Evolutionary conservation across 176 grass and related monocot species (phyloP).

Genomic region (Otatea glauca): DNA sequence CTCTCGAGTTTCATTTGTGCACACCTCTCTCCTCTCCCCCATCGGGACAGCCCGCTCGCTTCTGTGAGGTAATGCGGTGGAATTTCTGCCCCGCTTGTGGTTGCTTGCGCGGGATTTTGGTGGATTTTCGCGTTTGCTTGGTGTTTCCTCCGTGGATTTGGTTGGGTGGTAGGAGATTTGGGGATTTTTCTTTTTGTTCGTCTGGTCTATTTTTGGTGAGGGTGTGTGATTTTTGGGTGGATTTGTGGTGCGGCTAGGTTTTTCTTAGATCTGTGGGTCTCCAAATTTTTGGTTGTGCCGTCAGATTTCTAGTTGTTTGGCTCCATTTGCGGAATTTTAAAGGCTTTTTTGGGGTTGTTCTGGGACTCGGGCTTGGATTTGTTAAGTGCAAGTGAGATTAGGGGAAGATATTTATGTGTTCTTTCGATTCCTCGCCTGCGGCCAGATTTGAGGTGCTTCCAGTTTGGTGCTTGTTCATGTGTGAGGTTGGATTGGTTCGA

Average conservation of each 20-base stretch:
- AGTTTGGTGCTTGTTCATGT: background rate
- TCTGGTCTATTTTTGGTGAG: background rate
- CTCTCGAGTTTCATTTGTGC: conserved; percentile 1
- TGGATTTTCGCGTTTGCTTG: background rate
- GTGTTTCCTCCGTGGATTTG: background rate
- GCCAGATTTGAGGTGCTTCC: background rate
- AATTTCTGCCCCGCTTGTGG: background rate
- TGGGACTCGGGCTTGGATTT: background rate
- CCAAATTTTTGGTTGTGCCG: no score
- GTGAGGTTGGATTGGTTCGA: background rate
- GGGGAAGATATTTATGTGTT: background rate
- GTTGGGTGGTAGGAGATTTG: background rate
- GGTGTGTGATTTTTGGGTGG: background rate
- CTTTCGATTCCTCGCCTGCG: background rate
- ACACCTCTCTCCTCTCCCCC: background rate
- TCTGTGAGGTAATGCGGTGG: conserved; percentile 41
- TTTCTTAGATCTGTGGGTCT: background rate
- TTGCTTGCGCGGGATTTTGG: background rate
- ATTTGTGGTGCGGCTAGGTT: background rate
- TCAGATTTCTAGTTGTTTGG: background rate
- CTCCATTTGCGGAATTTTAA: no score
- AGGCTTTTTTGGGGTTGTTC: background rate
- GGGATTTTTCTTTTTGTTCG: background rate
- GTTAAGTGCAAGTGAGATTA: background rate
- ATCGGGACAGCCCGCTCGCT: background rate